phyloP scores from a whole-genome alignment of 768 basidiomycete species.

The Russula earlei region DNA sequence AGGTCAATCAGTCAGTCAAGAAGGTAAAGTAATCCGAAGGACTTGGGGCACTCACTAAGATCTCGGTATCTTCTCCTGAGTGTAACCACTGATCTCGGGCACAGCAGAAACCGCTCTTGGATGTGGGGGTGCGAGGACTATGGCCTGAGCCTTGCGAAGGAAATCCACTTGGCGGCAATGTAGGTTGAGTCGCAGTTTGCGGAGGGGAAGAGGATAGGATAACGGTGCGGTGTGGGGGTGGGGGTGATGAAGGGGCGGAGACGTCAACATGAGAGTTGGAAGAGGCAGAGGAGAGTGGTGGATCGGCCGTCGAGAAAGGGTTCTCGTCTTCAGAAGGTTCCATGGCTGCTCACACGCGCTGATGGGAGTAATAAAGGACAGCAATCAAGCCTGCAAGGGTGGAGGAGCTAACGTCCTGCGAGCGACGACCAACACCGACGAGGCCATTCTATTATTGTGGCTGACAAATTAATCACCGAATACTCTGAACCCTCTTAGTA shows the following conservation, averaged over 20 bases:
- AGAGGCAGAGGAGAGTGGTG: conserved; percentile 36
- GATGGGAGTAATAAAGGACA: too few relatives aligned
- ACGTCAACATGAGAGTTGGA: conserved; percentile 45
- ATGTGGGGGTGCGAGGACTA: conserved; percentile 37
- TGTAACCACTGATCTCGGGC: conserved; percentile 66
- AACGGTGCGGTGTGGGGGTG: conserved; percentile 27
- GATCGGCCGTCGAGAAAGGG: conserved; percentile 31
- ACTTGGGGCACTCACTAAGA: conserved; percentile 43
- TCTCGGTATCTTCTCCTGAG: conserved; percentile 74
- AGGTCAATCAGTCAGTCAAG: not conserved
- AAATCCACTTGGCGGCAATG: conserved; percentile 35
- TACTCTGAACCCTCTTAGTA: too few relatives aligned
- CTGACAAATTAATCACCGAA: conserved; percentile 7
- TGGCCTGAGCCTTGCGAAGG: conserved; percentile 50
- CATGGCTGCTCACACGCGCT: conserved; percentile 19
- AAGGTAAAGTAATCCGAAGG: not conserved
- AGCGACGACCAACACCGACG: too few relatives aligned
- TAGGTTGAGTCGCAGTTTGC: conserved; percentile 5
- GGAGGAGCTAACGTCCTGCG: too few relatives aligned
- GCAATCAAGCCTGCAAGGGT: not conserved
- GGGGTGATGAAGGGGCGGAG: conserved; percentile 53
- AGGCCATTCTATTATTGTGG: not conserved
- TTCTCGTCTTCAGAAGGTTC: conserved; percentile 35
- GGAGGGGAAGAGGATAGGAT: conserved; percentile 38
- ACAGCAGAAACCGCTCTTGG: conserved; percentile 75